These are phyloP conservation scores for Metschnikowia amazonensis DNA, from an alignment of 805 yeast genomes.

Conservation along the genomic window DNA sequence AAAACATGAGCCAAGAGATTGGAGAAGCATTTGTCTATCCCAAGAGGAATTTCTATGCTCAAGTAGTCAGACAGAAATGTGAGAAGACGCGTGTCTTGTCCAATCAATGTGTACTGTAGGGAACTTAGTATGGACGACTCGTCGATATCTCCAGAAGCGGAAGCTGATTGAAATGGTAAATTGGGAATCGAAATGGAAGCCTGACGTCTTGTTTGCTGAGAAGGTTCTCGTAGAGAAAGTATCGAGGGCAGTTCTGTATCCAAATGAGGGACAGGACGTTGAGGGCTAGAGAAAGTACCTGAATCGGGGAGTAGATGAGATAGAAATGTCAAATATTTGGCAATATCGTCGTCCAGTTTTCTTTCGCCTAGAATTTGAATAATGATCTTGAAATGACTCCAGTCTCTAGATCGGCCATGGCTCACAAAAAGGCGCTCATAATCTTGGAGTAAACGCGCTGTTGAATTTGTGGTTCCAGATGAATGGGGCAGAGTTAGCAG, in stretches of 20 bases:
- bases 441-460: constrained; percentile 20
- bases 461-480: constrained; percentile 13
- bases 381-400: constrained; percentile 32
- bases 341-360: constrained; percentile 30
- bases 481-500: neutral
- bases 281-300: neutral
- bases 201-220: neutral
- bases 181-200: neutral
- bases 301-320: constrained; percentile 11
- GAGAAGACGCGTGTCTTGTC: constrained; percentile 57
- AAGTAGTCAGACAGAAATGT: constrained; percentile 37
- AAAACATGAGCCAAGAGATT: constrained; percentile 52
- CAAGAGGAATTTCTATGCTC: constrained; percentile 43
- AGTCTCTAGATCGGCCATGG: constrained; percentile 25
- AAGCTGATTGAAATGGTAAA: neutral
- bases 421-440: constrained; percentile 25
- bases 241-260: neutral
- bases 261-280: neutral
- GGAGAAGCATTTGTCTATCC: constrained; percentile 52
- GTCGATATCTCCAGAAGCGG: neutral
- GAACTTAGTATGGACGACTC: constrained; percentile 39
- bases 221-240: neutral
- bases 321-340: constrained; percentile 34
- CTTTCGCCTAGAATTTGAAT: constrained; percentile 28
- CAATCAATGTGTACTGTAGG: constrained; percentile 54